Evolutionary conservation across 2,329 filamentous ascomycete species (phyloP), one percentile per base, ranked within the genome.

Genomic region (Rhytidhysteron rufulum): DNA sequence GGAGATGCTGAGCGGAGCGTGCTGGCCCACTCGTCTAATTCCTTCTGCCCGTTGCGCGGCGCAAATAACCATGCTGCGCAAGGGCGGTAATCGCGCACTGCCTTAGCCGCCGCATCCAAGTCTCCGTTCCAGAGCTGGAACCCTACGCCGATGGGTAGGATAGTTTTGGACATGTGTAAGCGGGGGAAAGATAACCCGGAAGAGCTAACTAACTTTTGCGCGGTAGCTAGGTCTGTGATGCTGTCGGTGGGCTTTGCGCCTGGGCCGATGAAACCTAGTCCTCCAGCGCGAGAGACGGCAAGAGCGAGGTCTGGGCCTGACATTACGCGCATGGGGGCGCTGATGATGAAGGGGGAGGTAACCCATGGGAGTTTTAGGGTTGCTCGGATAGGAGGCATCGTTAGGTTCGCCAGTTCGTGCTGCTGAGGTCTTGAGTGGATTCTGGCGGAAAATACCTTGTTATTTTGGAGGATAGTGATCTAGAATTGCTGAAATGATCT

Each of bases 291-390:
- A 1, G 78, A 80, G n/a, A 87, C 76, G 20, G 79, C 73, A 8
- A 79, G 66, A 4, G 83, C 80, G 2, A 88, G 73, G 0, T 49
- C 69, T 49, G 57, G 74, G 58, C 57, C 74, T 51, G 73, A 69
- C 39, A 85, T 77, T 31, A 79, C 71, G 35, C 80, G 76, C 84
- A 88, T 88, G 0, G 85, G 85, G 2, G 82, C 84, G 25, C 72
- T 72, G 37, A 74, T 66, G 33, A 88, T 74, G 27, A 86, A 63
- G 4, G 82, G 82, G 1, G 61, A 41, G 10, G 63, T 53, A 1
- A 68, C 72, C 80, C 81, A 85, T 43, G 80, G 78, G 48, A 59
- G 19, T n/a, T n/a, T n/a, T n/a, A n/a, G n/a, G n/a, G n/a, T n/a
- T n/a, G n/a, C n/a, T n/a, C n/a, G n/a, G n/a, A n/a, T n/a, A n/a